These are phyloP conservation scores for Pyrrhoderma lamaoense DNA, from an alignment of 1,284 basidiomycete species.

Conservation along the genomic window DNA sequence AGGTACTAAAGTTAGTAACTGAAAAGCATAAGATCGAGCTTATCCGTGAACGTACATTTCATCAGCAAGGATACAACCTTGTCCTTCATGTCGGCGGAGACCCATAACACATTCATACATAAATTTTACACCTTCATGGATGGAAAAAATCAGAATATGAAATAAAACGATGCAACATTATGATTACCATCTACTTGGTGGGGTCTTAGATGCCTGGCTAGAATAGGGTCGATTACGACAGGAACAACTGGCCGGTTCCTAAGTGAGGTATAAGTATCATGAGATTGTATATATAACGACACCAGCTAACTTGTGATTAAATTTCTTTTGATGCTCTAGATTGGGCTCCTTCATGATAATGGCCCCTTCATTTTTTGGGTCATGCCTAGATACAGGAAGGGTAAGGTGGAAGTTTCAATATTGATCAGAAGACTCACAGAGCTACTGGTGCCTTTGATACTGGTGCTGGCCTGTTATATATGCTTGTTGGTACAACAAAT, in stretches of 20 bases:
- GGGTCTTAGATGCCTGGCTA: conserved; percentile 71
- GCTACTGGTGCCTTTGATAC: conserved; percentile 43
- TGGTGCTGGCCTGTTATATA: conserved; percentile 43
- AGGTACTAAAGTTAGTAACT: conserved; percentile 12
- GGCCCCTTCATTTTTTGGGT: conserved; percentile 70
- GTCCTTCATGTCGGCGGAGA: conserved; percentile 77
- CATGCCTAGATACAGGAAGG: conserved; percentile 45
- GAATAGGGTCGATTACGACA: conserved; percentile 91
- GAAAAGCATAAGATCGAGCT: conserved; percentile 13
- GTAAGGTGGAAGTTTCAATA: conserved; percentile 16
- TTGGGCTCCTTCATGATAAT: conserved; percentile 83
- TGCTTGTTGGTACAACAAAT: conserved; percentile 51
- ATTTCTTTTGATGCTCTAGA: conserved; percentile 55
- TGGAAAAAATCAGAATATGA: conserved; percentile 1
- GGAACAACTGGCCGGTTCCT: conserved; percentile 60
- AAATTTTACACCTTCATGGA: conserved; percentile 64
- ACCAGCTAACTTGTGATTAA: conserved; percentile 53
- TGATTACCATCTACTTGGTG: conserved; percentile 84
- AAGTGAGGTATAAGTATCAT: too few relatives aligned
- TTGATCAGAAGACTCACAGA: conserved; percentile 36
- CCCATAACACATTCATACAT: conserved; percentile 98
- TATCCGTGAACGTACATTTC: conserved; percentile 70
- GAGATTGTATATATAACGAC: not conserved
- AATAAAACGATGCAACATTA: not conserved
- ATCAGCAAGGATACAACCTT: conserved; percentile 95